phyloP scores from a whole-genome alignment of 2,329 filamentous ascomycete genomes.

The Talaromyces sp. region DNA sequence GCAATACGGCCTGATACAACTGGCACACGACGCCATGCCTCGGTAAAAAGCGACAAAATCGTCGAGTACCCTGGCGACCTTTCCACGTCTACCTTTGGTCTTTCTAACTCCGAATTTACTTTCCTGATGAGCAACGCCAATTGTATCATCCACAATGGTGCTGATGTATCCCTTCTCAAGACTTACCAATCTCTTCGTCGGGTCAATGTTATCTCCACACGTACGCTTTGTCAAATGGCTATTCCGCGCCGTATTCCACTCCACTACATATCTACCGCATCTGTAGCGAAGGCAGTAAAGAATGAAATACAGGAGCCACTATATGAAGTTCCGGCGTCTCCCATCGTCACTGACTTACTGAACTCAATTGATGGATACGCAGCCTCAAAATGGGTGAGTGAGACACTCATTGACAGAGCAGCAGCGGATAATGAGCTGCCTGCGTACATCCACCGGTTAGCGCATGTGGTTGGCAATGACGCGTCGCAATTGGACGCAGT shows the following conservation, averaged over 20 bases:
- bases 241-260: conserved; percentile 25
- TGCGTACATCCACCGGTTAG: conserved; percentile 2
- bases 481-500: conserved; percentile 2
- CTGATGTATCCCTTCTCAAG: conserved; percentile 34
- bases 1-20: conserved; percentile 28
- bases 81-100: conserved; percentile 33
- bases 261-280: conserved; percentile 33
- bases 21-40: not conserved
- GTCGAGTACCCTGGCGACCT: conserved; percentile 40
- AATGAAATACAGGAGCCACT: not conserved
- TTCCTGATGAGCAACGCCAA: conserved; percentile 34
- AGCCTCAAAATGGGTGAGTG: conserved; percentile 40
- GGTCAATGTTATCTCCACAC: conserved; percentile 28
- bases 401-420: conserved; percentile 34
- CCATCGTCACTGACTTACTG: conserved; percentile 12
- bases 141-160: conserved; percentile 55
- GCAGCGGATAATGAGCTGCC: not conserved
- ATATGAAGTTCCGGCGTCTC: conserved; percentile 19
- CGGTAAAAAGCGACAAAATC: conserved; percentile 29
- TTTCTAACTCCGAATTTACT: not conserved
- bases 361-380: conserved; percentile 33
- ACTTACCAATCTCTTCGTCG: conserved; percentile 27
- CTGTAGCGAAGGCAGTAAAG: not conserved
- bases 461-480: conserved; percentile 1
- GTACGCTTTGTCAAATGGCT: conserved; percentile 23